Percentiles rank a stretch among this genome's conserved stretches.
phyloP scores from a whole-genome alignment of 1,139 yeast genomes.

The Sugiyamaella japonica region DNA sequence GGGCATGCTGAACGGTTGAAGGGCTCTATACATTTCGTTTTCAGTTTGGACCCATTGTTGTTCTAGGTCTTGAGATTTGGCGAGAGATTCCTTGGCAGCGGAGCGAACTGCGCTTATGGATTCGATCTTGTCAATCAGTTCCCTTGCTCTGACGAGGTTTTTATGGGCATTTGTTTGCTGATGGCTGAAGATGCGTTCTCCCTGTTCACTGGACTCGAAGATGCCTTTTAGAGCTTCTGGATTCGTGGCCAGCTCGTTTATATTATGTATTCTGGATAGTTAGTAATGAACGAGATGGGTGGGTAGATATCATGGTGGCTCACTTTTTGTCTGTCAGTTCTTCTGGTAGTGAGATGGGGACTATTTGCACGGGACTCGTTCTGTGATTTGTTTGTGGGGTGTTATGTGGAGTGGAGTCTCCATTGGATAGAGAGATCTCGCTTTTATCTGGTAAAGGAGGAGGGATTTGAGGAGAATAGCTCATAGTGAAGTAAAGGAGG shows the following conservation, averaged over 20 bases:
- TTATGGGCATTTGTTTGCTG: conserved; percentile 25
- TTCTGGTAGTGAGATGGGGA: not conserved
- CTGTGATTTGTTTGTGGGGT: not conserved
- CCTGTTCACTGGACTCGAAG: conserved; percentile 22
- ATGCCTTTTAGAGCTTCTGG: conserved; percentile 26
- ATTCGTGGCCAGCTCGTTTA: conserved; percentile 23
- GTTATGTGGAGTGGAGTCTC: not conserved
- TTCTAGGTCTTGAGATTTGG: conserved; percentile 27
- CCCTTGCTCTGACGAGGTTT: conserved; percentile 29
- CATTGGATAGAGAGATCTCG: not conserved
- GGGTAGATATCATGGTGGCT: no score
- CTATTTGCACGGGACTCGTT: not conserved
- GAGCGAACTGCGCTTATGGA: conserved; percentile 32
- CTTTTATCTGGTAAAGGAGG: conserved; percentile 6
- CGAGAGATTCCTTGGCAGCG: conserved; percentile 20
- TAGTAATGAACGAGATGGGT: not conserved
- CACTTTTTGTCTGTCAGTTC: conserved; percentile 6
- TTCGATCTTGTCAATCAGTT: conserved; percentile 23
- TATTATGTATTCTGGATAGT: conserved; percentile 24
- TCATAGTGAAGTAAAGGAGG: no score
- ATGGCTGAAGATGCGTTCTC: conserved; percentile 21
- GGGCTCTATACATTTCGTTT: conserved; percentile 45
- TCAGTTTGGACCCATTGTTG: conserved; percentile 38
- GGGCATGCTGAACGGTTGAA: conserved; percentile 41
- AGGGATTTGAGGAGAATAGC: conserved; percentile 3